phyloP scores from a whole-genome alignment of 202 grass and related monocot genomes.

The Musa balbisiana region DNA sequence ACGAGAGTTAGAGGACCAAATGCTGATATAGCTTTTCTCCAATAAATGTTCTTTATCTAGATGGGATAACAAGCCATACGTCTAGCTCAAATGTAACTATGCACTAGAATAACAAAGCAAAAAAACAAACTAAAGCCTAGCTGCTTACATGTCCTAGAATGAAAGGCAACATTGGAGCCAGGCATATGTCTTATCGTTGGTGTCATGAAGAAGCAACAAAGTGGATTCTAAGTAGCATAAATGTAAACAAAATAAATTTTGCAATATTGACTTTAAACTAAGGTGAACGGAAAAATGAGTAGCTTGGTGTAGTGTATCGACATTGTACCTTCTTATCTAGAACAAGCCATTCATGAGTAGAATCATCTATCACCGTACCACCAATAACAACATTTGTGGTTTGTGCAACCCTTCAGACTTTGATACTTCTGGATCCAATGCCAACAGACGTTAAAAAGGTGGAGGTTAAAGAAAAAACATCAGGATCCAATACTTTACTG shows the following conservation, averaged over 20 bases:
- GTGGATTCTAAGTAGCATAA: neutral
- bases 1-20: neutral
- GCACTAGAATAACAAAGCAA: neutral
- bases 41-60: neutral
- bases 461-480: neutral
- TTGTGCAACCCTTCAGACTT: conserved; percentile 80
- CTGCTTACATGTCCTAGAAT: neutral
- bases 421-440: conserved; percentile 63
- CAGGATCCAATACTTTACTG: too few relatives aligned
- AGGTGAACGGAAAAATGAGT: neutral
- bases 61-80: neutral
- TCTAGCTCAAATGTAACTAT: neutral
- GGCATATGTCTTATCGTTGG: neutral
- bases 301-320: neutral
- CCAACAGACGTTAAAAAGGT: neutral
- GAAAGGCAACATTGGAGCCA: neutral
- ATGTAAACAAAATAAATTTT: neutral
- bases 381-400: conserved; percentile 96
- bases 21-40: neutral
- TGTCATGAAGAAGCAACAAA: neutral
- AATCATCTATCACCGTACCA: conserved; percentile 86
- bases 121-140: neutral
- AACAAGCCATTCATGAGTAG: conserved; percentile 80
- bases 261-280: neutral
- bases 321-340: conserved; percentile 77